Conservation (phyloP, 257 asterid genomes). For the Oldenlandia corymbosa region DNA sequence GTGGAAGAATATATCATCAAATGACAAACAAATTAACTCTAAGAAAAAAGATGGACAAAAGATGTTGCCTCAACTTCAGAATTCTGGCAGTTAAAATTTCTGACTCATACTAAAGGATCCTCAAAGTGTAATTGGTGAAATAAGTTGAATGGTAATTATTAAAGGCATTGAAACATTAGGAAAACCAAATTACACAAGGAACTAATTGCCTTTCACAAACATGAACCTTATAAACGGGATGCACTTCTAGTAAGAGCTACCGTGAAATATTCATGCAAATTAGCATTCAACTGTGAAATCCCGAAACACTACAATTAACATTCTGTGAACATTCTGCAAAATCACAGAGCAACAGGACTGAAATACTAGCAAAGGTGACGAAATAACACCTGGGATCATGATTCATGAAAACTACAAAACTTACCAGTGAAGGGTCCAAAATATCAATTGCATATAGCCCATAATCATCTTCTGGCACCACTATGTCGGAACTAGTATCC, state of each 20-base stretch:
- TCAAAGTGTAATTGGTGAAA: not conserved
- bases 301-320: not conserved
- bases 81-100: not conserved
- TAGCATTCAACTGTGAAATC: not conserved
- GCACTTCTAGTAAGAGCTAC: not conserved
- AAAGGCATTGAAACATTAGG: not conserved
- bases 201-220: not conserved
- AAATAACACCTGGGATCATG: no score
- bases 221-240: not conserved
- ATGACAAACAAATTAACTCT: not conserved
- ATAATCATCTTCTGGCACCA: slow-evolving; percentile 90
- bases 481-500: slow-evolving; percentile 58
- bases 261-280: not conserved
- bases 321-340: not conserved
- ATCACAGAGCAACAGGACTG: not conserved
- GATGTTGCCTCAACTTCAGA: not conserved
- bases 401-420: slow-evolving; percentile 6
- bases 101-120: not conserved
- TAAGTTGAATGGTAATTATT: no score
- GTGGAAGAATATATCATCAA: slow-evolving; percentile 6
- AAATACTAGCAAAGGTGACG: no score
- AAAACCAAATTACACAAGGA: not conserved
- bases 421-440: slow-evolving; percentile 85
- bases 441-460: slow-evolving; percentile 95
- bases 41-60: not conserved